These are phyloP conservation scores for Fusarium clavum DNA, from an alignment of 2,329 filamentous ascomycete species.

Conservation along the genomic window DNA sequence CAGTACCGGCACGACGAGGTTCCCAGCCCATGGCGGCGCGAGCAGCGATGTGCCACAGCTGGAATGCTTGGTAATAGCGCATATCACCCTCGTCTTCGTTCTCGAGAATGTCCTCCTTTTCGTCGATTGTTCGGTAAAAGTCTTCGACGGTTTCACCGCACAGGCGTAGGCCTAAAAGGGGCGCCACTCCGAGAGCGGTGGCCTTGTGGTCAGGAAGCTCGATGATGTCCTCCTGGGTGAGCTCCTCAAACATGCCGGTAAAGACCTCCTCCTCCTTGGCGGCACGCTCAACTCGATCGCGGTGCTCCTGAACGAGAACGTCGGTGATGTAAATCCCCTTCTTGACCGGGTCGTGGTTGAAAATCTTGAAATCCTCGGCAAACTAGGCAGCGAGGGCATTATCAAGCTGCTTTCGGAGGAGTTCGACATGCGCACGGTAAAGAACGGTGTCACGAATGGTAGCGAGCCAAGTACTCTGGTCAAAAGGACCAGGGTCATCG, in stretches of 20 bases:
- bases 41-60: conserved; percentile 36
- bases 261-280: conserved; percentile 26
- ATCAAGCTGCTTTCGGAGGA: conserved; percentile 29
- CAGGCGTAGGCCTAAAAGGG: conserved; percentile 12
- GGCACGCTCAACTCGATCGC: conserved; percentile 25
- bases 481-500: conserved; percentile 11
- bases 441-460: conserved; percentile 24
- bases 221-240: conserved; percentile 5
- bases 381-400: conserved; percentile 36
- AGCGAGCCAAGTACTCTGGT: conserved; percentile 17
- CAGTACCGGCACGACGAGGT: background rate
- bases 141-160: conserved; percentile 26
- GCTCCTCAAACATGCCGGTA: conserved; percentile 14
- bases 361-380: conserved; percentile 32
- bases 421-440: conserved; percentile 23
- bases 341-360: background rate
- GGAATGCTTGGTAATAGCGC: conserved; percentile 18
- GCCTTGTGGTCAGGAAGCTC: conserved; percentile 15
- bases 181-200: conserved; percentile 6
- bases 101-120: conserved; percentile 4
- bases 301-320: conserved; percentile 28
- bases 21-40: conserved; percentile 35
- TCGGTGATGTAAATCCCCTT: conserved; percentile 17
- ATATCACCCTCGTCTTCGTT: conserved; percentile 2
- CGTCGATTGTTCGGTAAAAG: conserved; percentile 17